Conservation (phyloP, 768 basidiomycete species). For the Russula foetens region DNA sequence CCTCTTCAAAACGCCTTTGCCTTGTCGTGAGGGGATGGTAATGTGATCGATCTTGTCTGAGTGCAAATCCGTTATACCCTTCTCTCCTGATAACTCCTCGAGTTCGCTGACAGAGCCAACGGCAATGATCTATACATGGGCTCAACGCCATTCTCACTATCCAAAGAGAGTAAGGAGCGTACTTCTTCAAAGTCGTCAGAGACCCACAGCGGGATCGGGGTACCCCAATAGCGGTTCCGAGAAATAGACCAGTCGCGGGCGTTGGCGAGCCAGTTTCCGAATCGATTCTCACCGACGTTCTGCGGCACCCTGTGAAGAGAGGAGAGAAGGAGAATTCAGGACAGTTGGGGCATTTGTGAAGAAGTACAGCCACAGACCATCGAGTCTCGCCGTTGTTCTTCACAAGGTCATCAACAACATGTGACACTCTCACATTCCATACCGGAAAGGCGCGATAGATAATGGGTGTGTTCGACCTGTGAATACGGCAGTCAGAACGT, state of each 20-base stretch:
- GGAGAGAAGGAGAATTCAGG: neutral
- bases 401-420: slow-evolving; percentile 79
- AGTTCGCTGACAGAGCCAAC: slow-evolving; percentile 84
- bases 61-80: slow-evolving; percentile 83
- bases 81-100: slow-evolving; percentile 75
- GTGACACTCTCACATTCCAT: slow-evolving; percentile 91
- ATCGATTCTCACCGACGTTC: slow-evolving; percentile 81
- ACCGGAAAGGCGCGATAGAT: slow-evolving; percentile 93
- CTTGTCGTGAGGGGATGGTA: slow-evolving; percentile 86
- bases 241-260: slow-evolving; percentile 99
- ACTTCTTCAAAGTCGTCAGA: slow-evolving; percentile 92
- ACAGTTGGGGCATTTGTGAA: neutral
- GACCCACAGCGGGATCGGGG: slow-evolving; percentile 93
- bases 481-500: neutral
- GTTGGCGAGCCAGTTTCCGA: slow-evolving; percentile 96
- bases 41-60: slow-evolving; percentile 93
- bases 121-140: slow-evolving; percentile 2
- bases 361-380: slow-evolving; percentile 45
- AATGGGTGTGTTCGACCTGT: slow-evolving; percentile 87
- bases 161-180: neutral
- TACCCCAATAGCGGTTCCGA: slow-evolving; percentile 99
- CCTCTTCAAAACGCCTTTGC: slow-evolving; percentile 78
- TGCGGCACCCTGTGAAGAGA: slow-evolving; percentile 70
- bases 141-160: neutral
- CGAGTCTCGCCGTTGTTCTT: slow-evolving; percentile 83